phyloP scores from a whole-genome alignment of 768 basidiomycete genomes.

The Agaricus bisporus region DNA sequence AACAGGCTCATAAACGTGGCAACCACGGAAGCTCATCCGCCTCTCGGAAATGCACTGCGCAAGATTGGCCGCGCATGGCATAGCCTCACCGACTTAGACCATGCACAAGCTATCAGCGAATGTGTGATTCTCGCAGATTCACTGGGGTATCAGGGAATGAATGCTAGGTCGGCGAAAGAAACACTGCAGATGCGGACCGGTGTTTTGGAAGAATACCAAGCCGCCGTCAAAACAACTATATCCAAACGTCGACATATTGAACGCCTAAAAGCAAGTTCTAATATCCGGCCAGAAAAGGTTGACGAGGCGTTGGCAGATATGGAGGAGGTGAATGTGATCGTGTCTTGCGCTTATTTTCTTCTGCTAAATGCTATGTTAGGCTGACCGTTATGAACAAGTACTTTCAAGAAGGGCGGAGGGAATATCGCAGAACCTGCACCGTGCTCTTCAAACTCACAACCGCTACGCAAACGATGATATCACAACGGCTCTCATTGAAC shows the following conservation, averaged over 20 bases:
- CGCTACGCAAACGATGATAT: conserved; percentile 88
- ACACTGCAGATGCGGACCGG: conserved; percentile 85
- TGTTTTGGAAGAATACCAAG: conserved; percentile 91
- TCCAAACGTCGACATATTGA: conserved; percentile 91
- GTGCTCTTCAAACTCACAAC: conserved; percentile 79
- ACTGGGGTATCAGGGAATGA: conserved; percentile 92
- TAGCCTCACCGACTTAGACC: conserved; percentile 80
- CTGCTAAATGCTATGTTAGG: conserved; percentile 39
- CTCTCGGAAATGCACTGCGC: conserved; percentile 75
- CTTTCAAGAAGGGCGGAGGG: conserved; percentile 84
- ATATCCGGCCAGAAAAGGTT: conserved; percentile 79
- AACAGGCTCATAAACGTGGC: conserved; percentile 87
- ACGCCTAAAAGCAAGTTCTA: conserved; percentile 77
- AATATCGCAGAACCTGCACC: conserved; percentile 91
- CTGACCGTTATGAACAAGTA: conserved; percentile 82
- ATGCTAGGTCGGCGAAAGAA: conserved; percentile 95
- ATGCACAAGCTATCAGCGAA: conserved; percentile 90
- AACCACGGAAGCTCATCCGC: conserved; percentile 81
- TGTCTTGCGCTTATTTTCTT: background rate
- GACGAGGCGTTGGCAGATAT: conserved; percentile 91
- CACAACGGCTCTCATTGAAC: conserved; percentile 84
- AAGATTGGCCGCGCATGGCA: conserved; percentile 88
- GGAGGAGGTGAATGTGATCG: conserved; percentile 60
- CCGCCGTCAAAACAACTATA: conserved; percentile 89
- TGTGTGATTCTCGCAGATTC: conserved; percentile 95